Conservation (phyloP, 2,329 filamentous ascomycete genomes). For the Phialophora expanda region DNA sequence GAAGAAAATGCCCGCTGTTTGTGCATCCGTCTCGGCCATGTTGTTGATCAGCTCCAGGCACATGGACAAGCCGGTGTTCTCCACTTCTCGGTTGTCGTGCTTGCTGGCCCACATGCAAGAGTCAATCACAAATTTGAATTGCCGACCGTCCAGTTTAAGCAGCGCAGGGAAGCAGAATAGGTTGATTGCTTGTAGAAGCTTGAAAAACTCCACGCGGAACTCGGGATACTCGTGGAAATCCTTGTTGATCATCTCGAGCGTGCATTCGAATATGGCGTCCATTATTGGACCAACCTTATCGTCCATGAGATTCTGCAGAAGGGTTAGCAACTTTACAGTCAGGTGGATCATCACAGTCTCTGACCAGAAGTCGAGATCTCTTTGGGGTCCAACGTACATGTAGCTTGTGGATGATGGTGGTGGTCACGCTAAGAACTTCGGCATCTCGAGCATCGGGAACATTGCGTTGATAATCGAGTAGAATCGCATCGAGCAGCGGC, state of each 20-base stretch:
- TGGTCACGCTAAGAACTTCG: slow-evolving; percentile 96
- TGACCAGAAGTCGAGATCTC: slow-evolving; percentile 58
- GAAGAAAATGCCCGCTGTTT: slow-evolving; percentile 94
- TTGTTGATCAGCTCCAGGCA: slow-evolving; percentile 97
- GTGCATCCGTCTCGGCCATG: slow-evolving; percentile 86
- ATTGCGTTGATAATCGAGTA: slow-evolving; percentile 96
- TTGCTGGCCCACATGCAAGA: slow-evolving; percentile 99
- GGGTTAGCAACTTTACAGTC: slow-evolving; percentile 43
- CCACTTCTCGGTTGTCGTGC: slow-evolving; percentile 97
- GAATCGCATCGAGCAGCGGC: slow-evolving; percentile 89
- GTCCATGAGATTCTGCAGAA: slow-evolving; percentile 82
- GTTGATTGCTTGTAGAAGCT: slow-evolving; percentile 93
- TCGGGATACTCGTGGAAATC: slow-evolving; percentile 99
- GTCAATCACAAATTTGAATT: slow-evolving; percentile 99
- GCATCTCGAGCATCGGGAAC: slow-evolving; percentile 94
- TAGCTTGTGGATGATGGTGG: slow-evolving; percentile 93
- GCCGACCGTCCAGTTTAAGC: slow-evolving; percentile 89
- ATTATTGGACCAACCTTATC: slow-evolving; percentile 97
- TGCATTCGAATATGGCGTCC: slow-evolving; percentile 98
- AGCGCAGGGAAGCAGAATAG: slow-evolving; percentile 95
- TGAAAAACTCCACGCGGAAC: slow-evolving; percentile 99
- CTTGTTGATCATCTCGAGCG: slow-evolving; percentile 99
- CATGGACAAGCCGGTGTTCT: slow-evolving; percentile 96
- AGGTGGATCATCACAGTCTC: slow-evolving; percentile 42
- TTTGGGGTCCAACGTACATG: slow-evolving; percentile 74